phyloP scores from a whole-genome alignment of 2,329 filamentous ascomycete genomes.

The Diaporthe caulivora region DNA sequence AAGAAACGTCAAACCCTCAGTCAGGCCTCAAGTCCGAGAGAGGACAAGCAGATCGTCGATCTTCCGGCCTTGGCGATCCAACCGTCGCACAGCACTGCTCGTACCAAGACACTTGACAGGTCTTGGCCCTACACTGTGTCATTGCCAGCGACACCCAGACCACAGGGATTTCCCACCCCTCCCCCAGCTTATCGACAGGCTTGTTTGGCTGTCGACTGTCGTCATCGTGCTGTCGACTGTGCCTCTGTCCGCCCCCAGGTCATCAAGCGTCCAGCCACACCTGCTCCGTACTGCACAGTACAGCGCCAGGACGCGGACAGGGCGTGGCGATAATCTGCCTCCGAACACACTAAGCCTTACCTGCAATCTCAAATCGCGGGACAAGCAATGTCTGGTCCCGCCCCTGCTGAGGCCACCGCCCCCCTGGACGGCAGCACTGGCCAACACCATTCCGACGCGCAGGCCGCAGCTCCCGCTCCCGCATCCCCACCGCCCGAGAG shows the following conservation, averaged over 20 bases:
- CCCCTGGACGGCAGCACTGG: conserved; percentile 16
- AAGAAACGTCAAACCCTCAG: not conserved
- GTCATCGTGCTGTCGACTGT: conserved; percentile 27
- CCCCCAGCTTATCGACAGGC: conserved; percentile 21
- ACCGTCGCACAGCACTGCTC: conserved; percentile 6
- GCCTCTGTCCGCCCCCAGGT: conserved; percentile 13
- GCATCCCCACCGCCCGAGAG: not conserved
- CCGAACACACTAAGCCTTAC: conserved; percentile 14
- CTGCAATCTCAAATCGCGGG: conserved; percentile 1
- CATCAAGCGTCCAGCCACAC: conserved; percentile 31
- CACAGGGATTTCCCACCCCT: conserved; percentile 27
- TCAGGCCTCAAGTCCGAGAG: conserved; percentile 4
- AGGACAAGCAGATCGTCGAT: conserved; percentile 19
- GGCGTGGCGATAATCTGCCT: conserved; percentile 29
- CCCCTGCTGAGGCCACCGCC: conserved; percentile 1
- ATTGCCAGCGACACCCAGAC: not conserved
- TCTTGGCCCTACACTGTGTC: conserved; percentile 27
- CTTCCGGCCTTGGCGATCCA: conserved; percentile 29
- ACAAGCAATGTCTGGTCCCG: conserved; percentile 35
- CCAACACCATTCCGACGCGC: not conserved
- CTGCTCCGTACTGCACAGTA: conserved; percentile 6
- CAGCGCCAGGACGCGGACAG: not conserved
- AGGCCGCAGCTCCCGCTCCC: not conserved
- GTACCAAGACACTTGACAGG: conserved; percentile 29
- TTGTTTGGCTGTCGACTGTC: conserved; percentile 13